Evolutionary conservation across 108 stramenopile species (phyloP).

Genomic region (Cafeteria roenbergensis): DNA sequence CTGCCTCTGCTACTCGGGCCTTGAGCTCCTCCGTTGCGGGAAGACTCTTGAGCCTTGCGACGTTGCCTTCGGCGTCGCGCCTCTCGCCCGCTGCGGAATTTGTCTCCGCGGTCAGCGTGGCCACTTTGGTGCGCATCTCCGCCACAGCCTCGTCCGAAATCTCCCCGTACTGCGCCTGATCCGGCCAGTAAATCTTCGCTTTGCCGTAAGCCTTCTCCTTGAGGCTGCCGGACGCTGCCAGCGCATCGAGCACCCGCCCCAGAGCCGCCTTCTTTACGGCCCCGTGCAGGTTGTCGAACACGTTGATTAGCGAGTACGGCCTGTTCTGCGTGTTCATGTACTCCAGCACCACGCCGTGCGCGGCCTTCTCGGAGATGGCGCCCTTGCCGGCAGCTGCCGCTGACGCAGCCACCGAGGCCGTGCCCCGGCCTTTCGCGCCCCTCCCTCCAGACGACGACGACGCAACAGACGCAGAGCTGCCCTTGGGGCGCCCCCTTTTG

Average conservation of each 20-base stretch:
- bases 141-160: not conserved
- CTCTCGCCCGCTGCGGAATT: not conserved
- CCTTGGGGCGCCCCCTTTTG: too few relatives aligned
- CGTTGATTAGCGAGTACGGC: constrained; percentile 1
- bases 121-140: not conserved
- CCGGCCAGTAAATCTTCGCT: not conserved
- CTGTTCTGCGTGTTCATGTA: not conserved
- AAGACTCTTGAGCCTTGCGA: not conserved
- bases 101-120: not conserved
- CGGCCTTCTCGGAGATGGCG: too few relatives aligned
- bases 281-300: constrained; percentile 10
- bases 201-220: not conserved
- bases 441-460: too few relatives aligned
- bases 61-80: not conserved
- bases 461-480: too few relatives aligned
- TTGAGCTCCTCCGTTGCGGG: not conserved
- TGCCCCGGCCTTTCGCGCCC: too few relatives aligned
- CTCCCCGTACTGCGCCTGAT: constrained; percentile 4
- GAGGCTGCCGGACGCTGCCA: not conserved
- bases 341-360: not conserved
- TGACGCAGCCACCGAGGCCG: too few relatives aligned
- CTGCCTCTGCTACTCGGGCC: not conserved
- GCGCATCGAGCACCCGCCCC: constrained; percentile 1
- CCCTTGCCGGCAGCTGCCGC: too few relatives aligned
- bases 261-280: not conserved